Percentiles rank a stretch among this genome's conserved stretches.
Conservation (phyloP, 2,329 filamentous ascomycete genomes). For the Hypoxylon sp. region DNA sequence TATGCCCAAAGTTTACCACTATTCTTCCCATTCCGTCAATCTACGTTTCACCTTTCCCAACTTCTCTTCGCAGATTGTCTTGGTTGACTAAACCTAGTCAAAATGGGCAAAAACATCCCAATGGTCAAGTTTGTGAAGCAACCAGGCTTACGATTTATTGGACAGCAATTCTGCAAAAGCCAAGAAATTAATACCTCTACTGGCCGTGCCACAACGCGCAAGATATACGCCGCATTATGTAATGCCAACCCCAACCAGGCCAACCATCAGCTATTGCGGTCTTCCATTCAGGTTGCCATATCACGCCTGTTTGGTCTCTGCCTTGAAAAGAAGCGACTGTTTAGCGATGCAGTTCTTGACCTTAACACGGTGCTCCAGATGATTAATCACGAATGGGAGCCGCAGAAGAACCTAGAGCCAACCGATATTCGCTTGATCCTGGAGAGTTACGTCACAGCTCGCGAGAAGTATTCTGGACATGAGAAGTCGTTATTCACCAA, state of each 20-base stretch:
- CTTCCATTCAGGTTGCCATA: neutral
- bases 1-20: too few relatives aligned
- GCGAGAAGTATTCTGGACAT: neutral
- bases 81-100: neutral
- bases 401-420: neutral
- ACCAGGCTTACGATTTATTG: neutral
- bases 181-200: neutral
- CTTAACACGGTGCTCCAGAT: neutral
- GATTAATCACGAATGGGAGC: neutral
- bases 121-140: neutral
- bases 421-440: neutral
- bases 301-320: neutral
- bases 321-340: neutral
- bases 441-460: neutral
- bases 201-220: neutral
- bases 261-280: neutral
- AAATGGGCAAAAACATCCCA: neutral
- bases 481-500: neutral
- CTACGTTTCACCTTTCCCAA: neutral
- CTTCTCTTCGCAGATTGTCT: neutral
- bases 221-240: neutral
- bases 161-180: neutral
- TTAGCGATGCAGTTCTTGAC: neutral
- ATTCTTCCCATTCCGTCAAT: too few relatives aligned
- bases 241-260: neutral